Conservation (phyloP, 1,284 basidiomycete genomes). For the Serendipita sp. region DNA sequence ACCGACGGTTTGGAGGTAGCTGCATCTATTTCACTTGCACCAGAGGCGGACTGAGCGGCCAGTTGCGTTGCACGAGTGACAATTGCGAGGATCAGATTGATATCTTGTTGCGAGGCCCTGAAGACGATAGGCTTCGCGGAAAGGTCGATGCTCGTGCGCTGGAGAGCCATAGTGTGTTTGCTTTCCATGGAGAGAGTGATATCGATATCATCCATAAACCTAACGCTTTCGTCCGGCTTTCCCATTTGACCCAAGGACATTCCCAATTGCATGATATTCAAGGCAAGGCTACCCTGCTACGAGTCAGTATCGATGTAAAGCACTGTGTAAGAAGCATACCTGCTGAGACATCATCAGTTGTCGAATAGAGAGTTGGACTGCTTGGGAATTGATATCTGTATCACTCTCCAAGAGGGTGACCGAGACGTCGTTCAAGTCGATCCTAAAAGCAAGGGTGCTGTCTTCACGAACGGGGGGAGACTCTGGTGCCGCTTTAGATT, state of each 20-base stretch:
- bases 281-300: conserved; percentile 60
- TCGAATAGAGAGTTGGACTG: conserved; percentile 74
- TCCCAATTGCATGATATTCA: conserved; percentile 73
- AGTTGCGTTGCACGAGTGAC: conserved; percentile 78
- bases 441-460: conserved; percentile 40
- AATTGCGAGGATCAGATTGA: conserved; percentile 80
- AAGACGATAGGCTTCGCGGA: conserved; percentile 75
- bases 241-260: conserved; percentile 95
- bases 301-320: not conserved
- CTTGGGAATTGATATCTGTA: conserved; percentile 64
- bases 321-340: conserved; percentile 26
- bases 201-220: conserved; percentile 90
- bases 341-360: conserved; percentile 89
- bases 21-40: conserved; percentile 16
- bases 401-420: conserved; percentile 86
- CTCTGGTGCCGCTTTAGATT: conserved; percentile 10
- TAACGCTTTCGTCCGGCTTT: conserved; percentile 64
- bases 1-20: not conserved
- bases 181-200: conserved; percentile 79
- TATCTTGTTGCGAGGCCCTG: conserved; percentile 86
- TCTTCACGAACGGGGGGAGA: conserved; percentile 20
- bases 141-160: conserved; percentile 76
- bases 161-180: conserved; percentile 55
- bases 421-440: conserved; percentile 87
- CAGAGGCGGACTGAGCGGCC: conserved; percentile 24